Evolutionary conservation across 305 asterid genomes (phyloP).

Genomic region (Solanum hybrid): DNA sequence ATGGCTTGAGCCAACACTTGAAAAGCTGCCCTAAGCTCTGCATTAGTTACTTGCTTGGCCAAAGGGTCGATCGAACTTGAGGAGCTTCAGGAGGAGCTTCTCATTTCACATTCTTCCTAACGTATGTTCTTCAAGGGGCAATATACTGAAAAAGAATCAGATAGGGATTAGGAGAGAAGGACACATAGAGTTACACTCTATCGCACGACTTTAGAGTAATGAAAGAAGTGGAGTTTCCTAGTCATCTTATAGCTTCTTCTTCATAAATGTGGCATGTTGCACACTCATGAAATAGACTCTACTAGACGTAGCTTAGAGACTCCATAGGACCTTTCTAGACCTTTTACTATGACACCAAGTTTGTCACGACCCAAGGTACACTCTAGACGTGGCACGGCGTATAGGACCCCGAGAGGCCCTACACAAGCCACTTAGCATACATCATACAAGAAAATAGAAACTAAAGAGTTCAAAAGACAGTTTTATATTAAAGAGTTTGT

Average conservation of each 20-base stretch:
- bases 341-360: neutral
- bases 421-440: neutral
- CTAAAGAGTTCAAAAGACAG: neutral
- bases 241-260: neutral
- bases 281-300: neutral
- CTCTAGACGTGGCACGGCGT: neutral
- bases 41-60: neutral
- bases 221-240: neutral
- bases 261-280: neutral
- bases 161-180: neutral
- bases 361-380: neutral
- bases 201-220: neutral
- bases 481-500: neutral
- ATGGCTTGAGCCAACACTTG: neutral
- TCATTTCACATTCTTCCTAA: neutral
- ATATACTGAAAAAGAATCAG: no score
- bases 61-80: no score
- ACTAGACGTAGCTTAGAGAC: neutral
- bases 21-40: neutral
- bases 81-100: neutral
- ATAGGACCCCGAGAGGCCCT: neutral
- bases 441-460: neutral
- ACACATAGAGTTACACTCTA: neutral
- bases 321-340: neutral
- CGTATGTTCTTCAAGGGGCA: neutral